phyloP scores from a whole-genome alignment of 441 rosid species.

The Erodium chrysanthum region DNA sequence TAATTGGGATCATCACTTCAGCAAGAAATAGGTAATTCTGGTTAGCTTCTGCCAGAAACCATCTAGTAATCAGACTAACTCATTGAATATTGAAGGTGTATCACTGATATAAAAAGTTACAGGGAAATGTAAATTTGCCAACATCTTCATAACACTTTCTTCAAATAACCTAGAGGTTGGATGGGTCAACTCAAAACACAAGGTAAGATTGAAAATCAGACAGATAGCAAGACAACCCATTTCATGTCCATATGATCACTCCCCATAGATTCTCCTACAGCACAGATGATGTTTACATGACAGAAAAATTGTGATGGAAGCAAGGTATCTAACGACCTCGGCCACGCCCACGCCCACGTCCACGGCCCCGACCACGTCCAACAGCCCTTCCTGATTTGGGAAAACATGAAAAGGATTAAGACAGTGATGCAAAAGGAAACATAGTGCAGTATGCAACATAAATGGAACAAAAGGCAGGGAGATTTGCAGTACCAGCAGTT shows the following conservation, averaged over 20 bases:
- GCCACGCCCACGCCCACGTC: constrained; percentile 92
- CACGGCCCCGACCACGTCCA: constrained; percentile 88
- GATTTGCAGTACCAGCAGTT: constrained; percentile 52
- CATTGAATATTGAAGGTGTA: neutral
- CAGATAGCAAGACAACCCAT: too few species aligned
- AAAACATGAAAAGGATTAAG: neutral
- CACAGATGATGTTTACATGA: constrained; percentile 3
- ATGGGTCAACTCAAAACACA: neutral
- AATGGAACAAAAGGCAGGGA: neutral
- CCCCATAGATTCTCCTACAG: neutral
- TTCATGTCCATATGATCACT: constrained; percentile 1
- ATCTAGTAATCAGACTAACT: neutral
- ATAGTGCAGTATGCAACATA: neutral
- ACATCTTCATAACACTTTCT: constrained; percentile 1
- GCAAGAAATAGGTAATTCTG: neutral
- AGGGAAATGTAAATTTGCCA: neutral
- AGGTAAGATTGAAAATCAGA: neutral
- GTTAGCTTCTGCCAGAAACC: neutral
- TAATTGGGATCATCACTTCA: neutral
- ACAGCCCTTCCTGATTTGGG: constrained; percentile 53
- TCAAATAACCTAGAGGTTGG: too few species aligned
- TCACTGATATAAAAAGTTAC: neutral
- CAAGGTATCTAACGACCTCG: constrained; percentile 48
- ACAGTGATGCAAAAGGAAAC: neutral
- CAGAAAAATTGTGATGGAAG: neutral